A percentile compares a stretch with the other conserved stretches of the same genome.
Evolutionary conservation across 345 rosid species (phyloP).

Genomic region (Leavenworthia alabamica): DNA sequence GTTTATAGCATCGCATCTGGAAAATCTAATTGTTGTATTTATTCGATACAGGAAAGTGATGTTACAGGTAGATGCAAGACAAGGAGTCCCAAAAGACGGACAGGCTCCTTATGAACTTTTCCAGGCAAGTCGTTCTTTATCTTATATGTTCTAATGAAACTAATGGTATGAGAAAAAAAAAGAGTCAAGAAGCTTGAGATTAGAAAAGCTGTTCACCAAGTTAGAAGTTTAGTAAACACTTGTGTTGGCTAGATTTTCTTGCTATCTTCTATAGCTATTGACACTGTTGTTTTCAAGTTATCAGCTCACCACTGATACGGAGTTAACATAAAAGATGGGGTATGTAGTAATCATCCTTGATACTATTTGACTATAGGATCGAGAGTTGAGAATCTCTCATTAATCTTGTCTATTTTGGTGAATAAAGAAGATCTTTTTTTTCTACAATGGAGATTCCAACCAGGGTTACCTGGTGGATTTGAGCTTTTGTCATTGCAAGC

Average conservation of each 20-base stretch:
- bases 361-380: background rate
- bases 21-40: slow-evolving; percentile 12
- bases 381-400: background rate
- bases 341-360: background rate
- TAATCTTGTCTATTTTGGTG: background rate
- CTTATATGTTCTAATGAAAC: background rate
- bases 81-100: slow-evolving; percentile 85
- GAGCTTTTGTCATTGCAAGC: background rate
- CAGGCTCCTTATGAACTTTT: slow-evolving; percentile 84
- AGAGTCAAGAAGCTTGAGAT: background rate
- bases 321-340: background rate
- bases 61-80: slow-evolving; percentile 92
- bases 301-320: background rate
- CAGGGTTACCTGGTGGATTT: background rate
- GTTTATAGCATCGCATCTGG: background rate
- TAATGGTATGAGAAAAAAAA: background rate
- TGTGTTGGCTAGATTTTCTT: background rate
- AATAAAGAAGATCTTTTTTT: background rate
- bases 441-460: background rate
- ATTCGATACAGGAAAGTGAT: slow-evolving; percentile 70
- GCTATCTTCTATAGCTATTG: background rate
- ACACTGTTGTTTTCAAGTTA: background rate
- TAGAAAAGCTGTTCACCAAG: background rate
- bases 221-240: background rate
- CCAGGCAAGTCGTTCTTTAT: slow-evolving; percentile 42